A percentile compares a stretch with the other conserved stretches of the same genome.
Conservation (phyloP, 148 eudicot genomes). For the Fagopyrum homotropicum region DNA sequence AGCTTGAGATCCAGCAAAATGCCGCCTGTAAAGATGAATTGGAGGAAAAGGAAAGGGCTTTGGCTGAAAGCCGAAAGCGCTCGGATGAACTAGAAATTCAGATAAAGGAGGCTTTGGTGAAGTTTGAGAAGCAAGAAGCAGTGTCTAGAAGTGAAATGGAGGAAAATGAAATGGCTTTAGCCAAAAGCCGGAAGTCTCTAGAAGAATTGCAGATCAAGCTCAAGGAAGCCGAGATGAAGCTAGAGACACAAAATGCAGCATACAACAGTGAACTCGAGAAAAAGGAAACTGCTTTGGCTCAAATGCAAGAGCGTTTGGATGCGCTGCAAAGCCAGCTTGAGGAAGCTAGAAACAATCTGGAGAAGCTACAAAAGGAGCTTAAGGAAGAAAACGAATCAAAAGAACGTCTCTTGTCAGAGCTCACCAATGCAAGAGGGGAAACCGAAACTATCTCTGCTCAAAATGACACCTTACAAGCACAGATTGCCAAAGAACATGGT, state of each 20-base stretch:
- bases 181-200: constrained; percentile 23
- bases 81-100: constrained; percentile 9
- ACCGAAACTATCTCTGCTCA: constrained; percentile 8
- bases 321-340: constrained; percentile 23
- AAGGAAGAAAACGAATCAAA: background rate
- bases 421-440: constrained; percentile 7
- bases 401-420: constrained; percentile 2
- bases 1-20: constrained; percentile 33
- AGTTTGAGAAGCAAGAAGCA: constrained; percentile 9
- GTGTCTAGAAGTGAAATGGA: constrained; percentile 26
- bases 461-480: background rate
- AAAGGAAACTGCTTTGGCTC: constrained; percentile 21
- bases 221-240: constrained; percentile 27
- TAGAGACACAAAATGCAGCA: constrained; percentile 50
- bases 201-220: constrained; percentile 30
- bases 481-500: constrained; percentile 2
- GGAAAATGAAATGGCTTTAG: constrained; percentile 30
- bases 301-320: constrained; percentile 19
- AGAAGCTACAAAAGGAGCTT: constrained; percentile 13
- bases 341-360: constrained; percentile 10
- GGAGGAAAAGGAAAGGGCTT: constrained; percentile 16
- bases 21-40: constrained; percentile 19
- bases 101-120: background rate
- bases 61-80: constrained; percentile 5
- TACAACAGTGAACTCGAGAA: constrained; percentile 20